phyloP scores from a whole-genome alignment of 768 basidiomycete species.

The Tulasnella sp. region DNA sequence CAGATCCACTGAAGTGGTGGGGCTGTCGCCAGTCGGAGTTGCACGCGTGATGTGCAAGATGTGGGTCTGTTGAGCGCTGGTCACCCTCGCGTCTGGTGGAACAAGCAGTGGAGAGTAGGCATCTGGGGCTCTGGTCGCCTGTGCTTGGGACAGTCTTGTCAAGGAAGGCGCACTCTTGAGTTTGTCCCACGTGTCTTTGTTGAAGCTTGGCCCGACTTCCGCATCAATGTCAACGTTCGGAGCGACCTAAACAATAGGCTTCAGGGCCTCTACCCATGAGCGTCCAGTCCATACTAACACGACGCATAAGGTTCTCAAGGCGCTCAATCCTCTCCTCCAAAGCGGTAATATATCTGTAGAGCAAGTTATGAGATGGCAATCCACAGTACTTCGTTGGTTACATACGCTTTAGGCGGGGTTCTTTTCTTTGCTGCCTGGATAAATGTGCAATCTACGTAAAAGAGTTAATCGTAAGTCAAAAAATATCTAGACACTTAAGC shows the following conservation, averaged over 20 bases:
- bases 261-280: not conserved
- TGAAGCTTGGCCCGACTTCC: slow-evolving; percentile 9
- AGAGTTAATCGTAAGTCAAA: not conserved
- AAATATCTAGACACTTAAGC: too few species aligned
- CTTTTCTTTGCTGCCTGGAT: slow-evolving; percentile 34
- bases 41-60: slow-evolving; percentile 23
- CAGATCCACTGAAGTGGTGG: slow-evolving; percentile 4
- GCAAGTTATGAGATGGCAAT: not conserved
- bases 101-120: not conserved
- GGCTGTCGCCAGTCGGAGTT: not conserved
- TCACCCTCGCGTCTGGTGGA: not conserved
- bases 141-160: not conserved
- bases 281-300: slow-evolving; percentile 18
- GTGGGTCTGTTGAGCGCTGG: slow-evolving; percentile 18
- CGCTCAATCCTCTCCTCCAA: slow-evolving; percentile 45
- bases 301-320: slow-evolving; percentile 40
- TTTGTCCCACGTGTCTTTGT: not conserved
- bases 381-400: not conserved
- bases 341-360: slow-evolving; percentile 35
- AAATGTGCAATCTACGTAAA: slow-evolving; percentile 41
- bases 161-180: slow-evolving; percentile 24
- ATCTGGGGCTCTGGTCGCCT: not conserved
- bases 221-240: slow-evolving; percentile 24
- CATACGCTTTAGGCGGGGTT: slow-evolving; percentile 54
- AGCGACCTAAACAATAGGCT: slow-evolving; percentile 21